Conservation (phyloP, 495 filamentous ascomycete genomes). For the Cudoniella acicularis region DNA sequence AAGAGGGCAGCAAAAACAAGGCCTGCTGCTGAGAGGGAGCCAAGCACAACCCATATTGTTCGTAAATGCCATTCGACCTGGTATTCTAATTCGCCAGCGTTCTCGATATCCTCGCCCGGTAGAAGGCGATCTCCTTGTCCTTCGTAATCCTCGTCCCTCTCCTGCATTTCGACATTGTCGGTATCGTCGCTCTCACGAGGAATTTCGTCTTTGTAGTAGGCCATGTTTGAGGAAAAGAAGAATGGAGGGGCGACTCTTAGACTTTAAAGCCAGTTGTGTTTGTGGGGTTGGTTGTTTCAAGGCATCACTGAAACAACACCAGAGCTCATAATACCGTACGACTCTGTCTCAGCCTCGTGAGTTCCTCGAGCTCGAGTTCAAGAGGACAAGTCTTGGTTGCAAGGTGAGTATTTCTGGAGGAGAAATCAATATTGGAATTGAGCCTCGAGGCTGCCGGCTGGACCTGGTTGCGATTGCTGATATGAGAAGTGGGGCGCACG, state of each 20-base stretch:
- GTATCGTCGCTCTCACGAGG: slow-evolving; percentile 9
- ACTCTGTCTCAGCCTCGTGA: no score
- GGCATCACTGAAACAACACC: neutral
- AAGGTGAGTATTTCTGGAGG: no score
- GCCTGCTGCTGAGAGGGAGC: slow-evolving; percentile 6
- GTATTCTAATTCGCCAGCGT: slow-evolving; percentile 12
- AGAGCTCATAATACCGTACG: neutral
- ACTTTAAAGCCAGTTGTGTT: neutral
- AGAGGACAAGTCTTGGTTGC: no score
- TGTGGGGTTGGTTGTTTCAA: neutral
- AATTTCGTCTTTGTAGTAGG: slow-evolving; percentile 5
- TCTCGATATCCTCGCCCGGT: slow-evolving; percentile 8
- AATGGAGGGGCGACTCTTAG: neutral
- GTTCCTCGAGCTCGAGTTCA: no score
- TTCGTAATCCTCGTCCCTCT: slow-evolving; percentile 14
- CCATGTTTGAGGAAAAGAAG: slow-evolving; percentile 4
- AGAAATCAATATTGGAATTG: no score
- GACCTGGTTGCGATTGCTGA: no score
- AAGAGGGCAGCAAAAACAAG: slow-evolving; percentile 13
- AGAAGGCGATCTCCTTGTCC: slow-evolving; percentile 20
- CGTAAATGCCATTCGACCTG: slow-evolving; percentile 24
- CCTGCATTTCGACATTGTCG: slow-evolving; percentile 20
- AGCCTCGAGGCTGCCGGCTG: no score
- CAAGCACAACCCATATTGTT: slow-evolving; percentile 22
- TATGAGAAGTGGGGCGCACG: neutral